Evolutionary conservation across 345 rosid genomes (phyloP).

Genomic region (Raphanus sativus): DNA sequence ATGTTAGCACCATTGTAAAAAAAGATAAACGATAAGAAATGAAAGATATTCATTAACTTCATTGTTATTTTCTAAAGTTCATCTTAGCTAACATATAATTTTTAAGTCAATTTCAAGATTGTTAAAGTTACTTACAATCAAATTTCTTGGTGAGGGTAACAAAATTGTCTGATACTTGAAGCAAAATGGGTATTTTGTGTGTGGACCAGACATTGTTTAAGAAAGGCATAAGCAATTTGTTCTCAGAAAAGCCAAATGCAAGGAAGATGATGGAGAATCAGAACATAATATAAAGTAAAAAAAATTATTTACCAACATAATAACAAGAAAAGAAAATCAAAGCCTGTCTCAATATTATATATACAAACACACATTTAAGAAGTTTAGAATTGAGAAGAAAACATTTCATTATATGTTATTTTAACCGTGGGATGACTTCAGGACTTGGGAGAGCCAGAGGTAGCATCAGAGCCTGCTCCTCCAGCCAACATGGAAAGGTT

Average conservation of each 20-base stretch:
- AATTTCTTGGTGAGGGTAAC: background rate
- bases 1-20: background rate
- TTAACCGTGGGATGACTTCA: background rate
- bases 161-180: background rate
- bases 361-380: constrained; percentile 9
- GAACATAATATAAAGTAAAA: constrained; percentile 44
- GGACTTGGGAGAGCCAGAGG: constrained; percentile 21
- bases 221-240: constrained; percentile 63
- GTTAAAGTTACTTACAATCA: background rate
- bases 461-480: constrained; percentile 22
- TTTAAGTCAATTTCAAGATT: background rate
- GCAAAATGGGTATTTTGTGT: background rate
- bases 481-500: constrained; percentile 55
- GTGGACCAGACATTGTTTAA: constrained; percentile 57
- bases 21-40: background rate
- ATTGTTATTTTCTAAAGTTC: background rate
- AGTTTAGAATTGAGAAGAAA: background rate
- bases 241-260: constrained; percentile 42
- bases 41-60: background rate
- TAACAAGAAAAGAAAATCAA: background rate
- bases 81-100: background rate
- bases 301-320: background rate
- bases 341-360: constrained; percentile 1
- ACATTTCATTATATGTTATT: background rate
- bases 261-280: constrained; percentile 42